A percentile compares a stretch with the other conserved stretches of the same genome.
Evolutionary conservation across 2,329 filamentous ascomycete genomes (phyloP).

Genomic region (Cryphonectria radicalis): DNA sequence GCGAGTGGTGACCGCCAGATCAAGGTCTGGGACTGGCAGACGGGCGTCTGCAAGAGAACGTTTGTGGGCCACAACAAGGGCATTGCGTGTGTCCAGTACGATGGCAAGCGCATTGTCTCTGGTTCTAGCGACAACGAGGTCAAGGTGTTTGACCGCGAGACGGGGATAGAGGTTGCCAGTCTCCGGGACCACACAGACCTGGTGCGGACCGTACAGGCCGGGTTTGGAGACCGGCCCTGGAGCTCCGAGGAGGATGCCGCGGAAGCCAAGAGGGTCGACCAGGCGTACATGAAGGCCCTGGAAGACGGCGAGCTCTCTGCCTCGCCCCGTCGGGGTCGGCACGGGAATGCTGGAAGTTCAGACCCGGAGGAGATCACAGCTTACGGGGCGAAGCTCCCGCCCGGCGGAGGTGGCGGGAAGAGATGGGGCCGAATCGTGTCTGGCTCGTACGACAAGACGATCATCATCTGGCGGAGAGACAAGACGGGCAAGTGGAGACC

Average conservation of each 20-base stretch:
- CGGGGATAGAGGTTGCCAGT: slow-evolving; percentile 86
- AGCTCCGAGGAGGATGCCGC: slow-evolving; percentile 74
- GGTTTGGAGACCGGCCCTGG: slow-evolving; percentile 86
- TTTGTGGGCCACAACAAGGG: slow-evolving; percentile 90
- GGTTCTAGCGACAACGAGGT: slow-evolving; percentile 96
- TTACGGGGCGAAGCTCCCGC: slow-evolving; percentile 83
- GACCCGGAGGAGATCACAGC: slow-evolving; percentile 77
- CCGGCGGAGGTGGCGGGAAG: slow-evolving; percentile 80
- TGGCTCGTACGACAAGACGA: slow-evolving; percentile 92
- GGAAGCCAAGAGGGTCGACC: slow-evolving; percentile 75
- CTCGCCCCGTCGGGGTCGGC: slow-evolving; percentile 44
- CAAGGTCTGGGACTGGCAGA: slow-evolving; percentile 92
- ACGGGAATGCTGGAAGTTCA: slow-evolving; percentile 72
- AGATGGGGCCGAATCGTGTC: slow-evolving; percentile 94
- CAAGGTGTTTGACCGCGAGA: slow-evolving; percentile 87
- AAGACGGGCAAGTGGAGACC: slow-evolving; percentile 83
- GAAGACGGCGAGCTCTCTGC: slow-evolving; percentile 53
- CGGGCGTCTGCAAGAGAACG: slow-evolving; percentile 74
- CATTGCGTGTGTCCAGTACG: slow-evolving; percentile 97
- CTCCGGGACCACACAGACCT: slow-evolving; percentile 81
- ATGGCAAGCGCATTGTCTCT: slow-evolving; percentile 89
- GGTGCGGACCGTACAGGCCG: slow-evolving; percentile 92
- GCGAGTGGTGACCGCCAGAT: slow-evolving; percentile 93
- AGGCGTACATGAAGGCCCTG: slow-evolving; percentile 68
- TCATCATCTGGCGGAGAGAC: slow-evolving; percentile 93